Evolutionary conservation across 2,329 filamentous ascomycete species (phyloP).

Genomic region (Rhexocercosporidium sp.): DNA sequence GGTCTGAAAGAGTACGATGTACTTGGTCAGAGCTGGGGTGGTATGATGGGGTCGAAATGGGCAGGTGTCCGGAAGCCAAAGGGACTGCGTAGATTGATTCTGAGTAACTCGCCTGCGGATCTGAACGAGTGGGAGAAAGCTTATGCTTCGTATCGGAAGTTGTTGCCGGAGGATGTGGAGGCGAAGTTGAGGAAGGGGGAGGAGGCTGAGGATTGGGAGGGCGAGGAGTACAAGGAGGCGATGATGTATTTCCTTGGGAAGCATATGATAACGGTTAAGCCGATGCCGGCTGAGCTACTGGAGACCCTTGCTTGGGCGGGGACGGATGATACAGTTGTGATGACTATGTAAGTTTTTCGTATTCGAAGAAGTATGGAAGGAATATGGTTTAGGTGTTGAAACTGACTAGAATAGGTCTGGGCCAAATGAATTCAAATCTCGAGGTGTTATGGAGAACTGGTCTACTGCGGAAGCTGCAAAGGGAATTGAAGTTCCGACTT

Average conservation of each 20-base stretch:
- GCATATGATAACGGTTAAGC: constrained; percentile 4
- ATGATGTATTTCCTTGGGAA: constrained; percentile 16
- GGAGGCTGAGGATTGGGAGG: constrained; percentile 5
- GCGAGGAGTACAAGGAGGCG: constrained; percentile 19
- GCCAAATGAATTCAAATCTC: constrained; percentile 43
- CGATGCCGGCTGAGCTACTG: constrained; percentile 21
- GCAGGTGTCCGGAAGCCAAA: constrained; percentile 44
- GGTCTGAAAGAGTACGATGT: constrained; percentile 50
- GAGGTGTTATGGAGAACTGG: constrained; percentile 47
- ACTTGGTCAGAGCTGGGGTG: constrained; percentile 58
- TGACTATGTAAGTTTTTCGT: constrained; percentile 30
- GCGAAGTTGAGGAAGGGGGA: constrained; percentile 28
- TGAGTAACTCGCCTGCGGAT: constrained; percentile 28
- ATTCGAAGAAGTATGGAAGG: neutral
- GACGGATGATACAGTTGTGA: constrained; percentile 37
- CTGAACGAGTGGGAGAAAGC: constrained; percentile 31
- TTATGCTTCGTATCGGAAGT: constrained; percentile 30
- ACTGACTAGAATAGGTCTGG: constrained; percentile 11
- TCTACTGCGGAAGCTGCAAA: constrained; percentile 41
- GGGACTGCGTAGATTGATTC: constrained; percentile 46
- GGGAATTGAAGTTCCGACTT: constrained; percentile 44
- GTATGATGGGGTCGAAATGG: constrained; percentile 53
- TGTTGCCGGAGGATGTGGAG: constrained; percentile 33
- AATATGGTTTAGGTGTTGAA: neutral
- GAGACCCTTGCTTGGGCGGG: constrained; percentile 30